Percentiles rank a stretch among this genome's conserved stretches.
Evolutionary conservation across 2,329 filamentous ascomycete species (phyloP).

Genomic region (Paecilomyces variotii): DNA sequence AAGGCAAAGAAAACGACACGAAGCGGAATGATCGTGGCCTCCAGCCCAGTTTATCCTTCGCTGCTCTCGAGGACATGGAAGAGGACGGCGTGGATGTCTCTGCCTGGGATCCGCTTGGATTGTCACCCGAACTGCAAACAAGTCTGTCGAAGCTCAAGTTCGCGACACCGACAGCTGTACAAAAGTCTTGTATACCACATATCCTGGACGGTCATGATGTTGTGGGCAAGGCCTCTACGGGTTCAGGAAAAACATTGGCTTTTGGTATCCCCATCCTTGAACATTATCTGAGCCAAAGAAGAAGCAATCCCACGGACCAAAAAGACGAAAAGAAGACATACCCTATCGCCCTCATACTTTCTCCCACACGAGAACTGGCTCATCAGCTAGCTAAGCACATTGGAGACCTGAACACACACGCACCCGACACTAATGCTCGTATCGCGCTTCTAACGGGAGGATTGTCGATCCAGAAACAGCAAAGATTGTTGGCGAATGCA

Average conservation of each 20-base stretch:
- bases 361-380: conserved; percentile 86
- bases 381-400: conserved; percentile 85
- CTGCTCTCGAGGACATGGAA: conserved; percentile 29
- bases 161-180: conserved; percentile 71
- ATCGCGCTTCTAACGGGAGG: conserved; percentile 90
- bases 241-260: conserved; percentile 91
- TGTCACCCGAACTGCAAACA: conserved; percentile 64
- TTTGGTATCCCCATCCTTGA: conserved; percentile 93
- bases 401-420: conserved; percentile 59
- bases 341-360: conserved; percentile 73
- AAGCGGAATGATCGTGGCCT: conserved; percentile 20
- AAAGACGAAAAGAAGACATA: conserved; percentile 33
- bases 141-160: conserved; percentile 76
- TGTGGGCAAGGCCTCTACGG: conserved; percentile 91
- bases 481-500: conserved; percentile 71
- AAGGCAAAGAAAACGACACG: conserved; percentile 13
- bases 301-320: conserved; percentile 24
- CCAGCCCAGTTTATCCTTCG: conserved; percentile 28
- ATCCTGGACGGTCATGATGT: conserved; percentile 80
- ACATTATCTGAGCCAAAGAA: conserved; percentile 55
- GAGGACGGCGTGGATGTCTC: conserved; percentile 60
- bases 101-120: conserved; percentile 65
- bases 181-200: conserved; percentile 69
- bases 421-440: conserved; percentile 51
- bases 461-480: conserved; percentile 89